Conservation (phyloP, 345 rosid species). For the Microcos paniculata region DNA sequence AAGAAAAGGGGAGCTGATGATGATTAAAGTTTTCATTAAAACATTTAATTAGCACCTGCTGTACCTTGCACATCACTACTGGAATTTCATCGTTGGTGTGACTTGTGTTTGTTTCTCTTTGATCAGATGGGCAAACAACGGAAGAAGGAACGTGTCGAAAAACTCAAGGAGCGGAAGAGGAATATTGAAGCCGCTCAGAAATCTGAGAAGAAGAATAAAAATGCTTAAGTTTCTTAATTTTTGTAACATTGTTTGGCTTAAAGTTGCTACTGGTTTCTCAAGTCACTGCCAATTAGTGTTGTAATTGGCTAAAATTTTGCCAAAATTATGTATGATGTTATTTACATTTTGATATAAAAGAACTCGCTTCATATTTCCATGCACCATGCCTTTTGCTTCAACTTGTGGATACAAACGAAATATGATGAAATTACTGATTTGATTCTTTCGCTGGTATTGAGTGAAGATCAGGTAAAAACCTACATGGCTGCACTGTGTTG, state of each 20-base stretch:
- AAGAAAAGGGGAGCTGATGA: neutral
- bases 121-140: conserved; percentile 46
- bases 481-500: no score
- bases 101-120: conserved; percentile 1
- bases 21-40: neutral
- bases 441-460: no score
- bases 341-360: neutral
- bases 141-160: conserved; percentile 36
- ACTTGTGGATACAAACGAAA: no score
- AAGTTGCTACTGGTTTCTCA: neutral
- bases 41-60: neutral
- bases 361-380: neutral
- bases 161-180: conserved; percentile 60
- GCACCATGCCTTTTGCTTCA: neutral
- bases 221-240: neutral
- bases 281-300: conserved; percentile 9
- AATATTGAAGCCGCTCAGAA: conserved; percentile 30
- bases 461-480: no score
- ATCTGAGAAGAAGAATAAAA: conserved; percentile 26
- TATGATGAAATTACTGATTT: no score
- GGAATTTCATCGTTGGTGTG: neutral
- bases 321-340: neutral
- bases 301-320: conserved; percentile 21
- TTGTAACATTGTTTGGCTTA: neutral
- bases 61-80: neutral